Conservation (phyloP, 331 rosid species). For the Erythrophleum ivorense region DNA sequence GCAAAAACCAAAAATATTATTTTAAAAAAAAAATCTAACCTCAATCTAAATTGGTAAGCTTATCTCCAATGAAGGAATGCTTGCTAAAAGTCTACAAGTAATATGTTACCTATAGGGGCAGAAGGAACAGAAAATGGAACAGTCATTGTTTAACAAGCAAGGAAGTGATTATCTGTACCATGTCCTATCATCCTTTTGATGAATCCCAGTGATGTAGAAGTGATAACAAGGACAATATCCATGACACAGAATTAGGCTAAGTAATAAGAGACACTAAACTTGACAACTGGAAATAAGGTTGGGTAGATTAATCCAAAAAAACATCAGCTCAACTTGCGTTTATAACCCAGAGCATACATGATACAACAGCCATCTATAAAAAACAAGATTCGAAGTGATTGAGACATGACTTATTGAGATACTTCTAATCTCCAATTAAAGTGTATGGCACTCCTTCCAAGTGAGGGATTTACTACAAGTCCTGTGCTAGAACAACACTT, state of each 20-base stretch:
- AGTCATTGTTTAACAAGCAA: background rate
- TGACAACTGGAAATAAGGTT: background rate
- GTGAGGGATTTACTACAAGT: background rate
- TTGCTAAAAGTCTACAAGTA: background rate
- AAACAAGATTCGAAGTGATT: background rate
- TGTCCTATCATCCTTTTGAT: background rate
- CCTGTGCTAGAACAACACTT: background rate
- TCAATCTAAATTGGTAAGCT: background rate
- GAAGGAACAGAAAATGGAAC: background rate
- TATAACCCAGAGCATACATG: background rate
- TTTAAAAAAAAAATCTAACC: too few relatives aligned
- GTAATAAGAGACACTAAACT: background rate
- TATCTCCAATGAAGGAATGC: background rate
- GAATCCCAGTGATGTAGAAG: background rate
- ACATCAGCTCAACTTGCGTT: background rate
- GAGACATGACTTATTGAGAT: background rate
- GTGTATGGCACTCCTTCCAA: conserved; percentile 2
- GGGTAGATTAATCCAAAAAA: background rate
- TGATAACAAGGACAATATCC: background rate
- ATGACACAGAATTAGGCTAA: background rate
- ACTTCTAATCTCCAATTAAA: background rate
- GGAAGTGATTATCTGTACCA: background rate
- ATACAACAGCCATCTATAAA: background rate
- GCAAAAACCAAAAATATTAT: background rate
- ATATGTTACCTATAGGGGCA: background rate